Percentiles rank a stretch among this genome's conserved stretches.
Evolutionary conservation across 1,139 yeast genomes (phyloP).

Genomic region (Meyerozyma elateridarum): DNA sequence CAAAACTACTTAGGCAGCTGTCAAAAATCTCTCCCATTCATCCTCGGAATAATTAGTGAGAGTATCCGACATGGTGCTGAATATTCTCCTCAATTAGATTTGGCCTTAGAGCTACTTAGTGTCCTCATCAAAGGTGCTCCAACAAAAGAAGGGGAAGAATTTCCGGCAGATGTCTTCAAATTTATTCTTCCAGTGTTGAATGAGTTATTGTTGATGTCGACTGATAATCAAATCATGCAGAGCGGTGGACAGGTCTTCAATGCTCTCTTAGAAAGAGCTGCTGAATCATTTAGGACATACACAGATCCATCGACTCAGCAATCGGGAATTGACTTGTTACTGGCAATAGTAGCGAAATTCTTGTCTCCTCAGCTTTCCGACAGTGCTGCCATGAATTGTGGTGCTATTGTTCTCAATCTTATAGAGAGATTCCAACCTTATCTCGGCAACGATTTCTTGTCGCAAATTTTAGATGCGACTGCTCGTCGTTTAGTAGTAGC

Average conservation of each 20-base stretch:
- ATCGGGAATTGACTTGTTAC: slow-evolving; percentile 50
- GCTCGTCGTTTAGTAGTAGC: slow-evolving; percentile 62
- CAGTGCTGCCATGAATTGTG: slow-evolving; percentile 73
- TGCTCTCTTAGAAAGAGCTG: slow-evolving; percentile 51
- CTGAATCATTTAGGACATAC: slow-evolving; percentile 40
- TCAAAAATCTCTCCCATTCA: slow-evolving; percentile 49
- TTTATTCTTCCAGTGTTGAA: slow-evolving; percentile 50
- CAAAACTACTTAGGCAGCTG: slow-evolving; percentile 46
- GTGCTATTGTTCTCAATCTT: slow-evolving; percentile 62
- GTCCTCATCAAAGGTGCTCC: slow-evolving; percentile 46
- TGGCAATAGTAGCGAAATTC: slow-evolving; percentile 63
- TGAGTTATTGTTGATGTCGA: slow-evolving; percentile 47
- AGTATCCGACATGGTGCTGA: slow-evolving; percentile 22
- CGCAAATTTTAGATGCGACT: slow-evolving; percentile 67
- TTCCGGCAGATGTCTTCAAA: slow-evolving; percentile 47
- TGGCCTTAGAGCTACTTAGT: slow-evolving; percentile 64
- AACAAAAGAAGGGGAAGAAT: slow-evolving; percentile 32
- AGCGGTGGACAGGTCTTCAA: slow-evolving; percentile 73
- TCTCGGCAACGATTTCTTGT: slow-evolving; percentile 46
- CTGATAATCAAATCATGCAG: slow-evolving; percentile 79
- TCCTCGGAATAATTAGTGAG: slow-evolving; percentile 33
- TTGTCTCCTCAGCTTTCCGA: slow-evolving; percentile 71
- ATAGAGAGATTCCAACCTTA: slow-evolving; percentile 54
- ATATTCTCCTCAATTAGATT: slow-evolving; percentile 55
- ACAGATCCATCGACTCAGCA: slow-evolving; percentile 32